A percentile compares a stretch with the other conserved stretches of the same genome.
Evolutionary conservation across 2,329 filamentous ascomycete species (phyloP).

Genomic region (Pseudopithomyces maydicus): DNA sequence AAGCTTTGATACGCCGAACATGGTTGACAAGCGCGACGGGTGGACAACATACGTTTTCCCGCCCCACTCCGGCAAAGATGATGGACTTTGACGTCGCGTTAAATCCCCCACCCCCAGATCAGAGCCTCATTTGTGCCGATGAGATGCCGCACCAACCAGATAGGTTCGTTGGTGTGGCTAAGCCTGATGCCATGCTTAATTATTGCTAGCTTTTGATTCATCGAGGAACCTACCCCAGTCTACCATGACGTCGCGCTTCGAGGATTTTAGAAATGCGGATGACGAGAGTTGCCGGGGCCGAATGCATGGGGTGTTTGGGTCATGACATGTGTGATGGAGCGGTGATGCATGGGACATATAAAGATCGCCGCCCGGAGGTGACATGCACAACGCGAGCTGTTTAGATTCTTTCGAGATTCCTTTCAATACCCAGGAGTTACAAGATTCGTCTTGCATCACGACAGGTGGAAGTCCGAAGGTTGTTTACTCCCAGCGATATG

Average conservation of each 20-base stretch:
- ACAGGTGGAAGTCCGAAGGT: no score
- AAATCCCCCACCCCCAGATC: background rate
- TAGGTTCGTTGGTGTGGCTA: background rate
- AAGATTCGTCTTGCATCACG: no score
- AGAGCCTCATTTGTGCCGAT: conserved; percentile 4
- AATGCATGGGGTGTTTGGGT: background rate
- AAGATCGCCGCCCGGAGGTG: background rate
- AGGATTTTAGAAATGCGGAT: background rate
- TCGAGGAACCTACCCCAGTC: background rate
- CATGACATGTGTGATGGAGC: background rate
- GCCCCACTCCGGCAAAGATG: background rate
- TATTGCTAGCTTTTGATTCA: background rate
- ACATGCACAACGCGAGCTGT: no score
- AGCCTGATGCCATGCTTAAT: background rate
- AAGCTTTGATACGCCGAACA: background rate
- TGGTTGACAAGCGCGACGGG: background rate
- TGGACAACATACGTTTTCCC: background rate
- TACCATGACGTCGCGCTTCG: background rate
- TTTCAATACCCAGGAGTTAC: no score
- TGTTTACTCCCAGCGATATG: background rate
- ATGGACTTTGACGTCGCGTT: conserved; percentile 3
- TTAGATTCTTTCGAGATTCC: no score
- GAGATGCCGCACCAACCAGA: conserved; percentile 1
- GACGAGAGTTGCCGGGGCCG: background rate
- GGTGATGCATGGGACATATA: background rate